Base-by-base conservation (phyloP, 352 stramenopile genomes). In the Nothophytophthora sp. region DNA sequence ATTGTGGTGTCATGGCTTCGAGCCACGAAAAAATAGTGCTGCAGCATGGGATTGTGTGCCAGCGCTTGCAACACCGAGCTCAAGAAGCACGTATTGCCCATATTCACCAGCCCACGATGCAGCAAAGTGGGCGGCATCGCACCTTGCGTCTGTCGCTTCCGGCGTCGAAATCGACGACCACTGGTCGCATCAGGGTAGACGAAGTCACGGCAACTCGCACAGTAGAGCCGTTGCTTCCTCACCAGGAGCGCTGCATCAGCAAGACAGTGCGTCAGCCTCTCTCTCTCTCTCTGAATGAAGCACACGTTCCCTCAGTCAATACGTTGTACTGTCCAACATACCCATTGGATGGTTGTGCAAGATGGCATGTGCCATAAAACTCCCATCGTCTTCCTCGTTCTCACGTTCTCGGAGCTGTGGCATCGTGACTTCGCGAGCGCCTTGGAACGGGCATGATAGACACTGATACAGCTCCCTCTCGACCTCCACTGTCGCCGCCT, bases 11-110 rank as follows among this genome's bases (percentile, higher is more conserved):
- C 75, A 55, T 90, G 78, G 20, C 67, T 68, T 18, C 67, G 78
- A 3, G 71, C 60, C 23, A 88, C 60, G 20, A 90, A 81, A 50
- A 88, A 91, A 27, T 86, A 81, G 62, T 88, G 64, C 45, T 86
- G 76, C 8, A 89, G 44, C 52, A 92, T 70, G 16, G 68, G 75
- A 32, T 88, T 92, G 65, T 88, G 77, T 15, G 68, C 72, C 37
- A 90, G 60, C 12, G 73, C 64, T 57, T 94, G 84, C 32, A 94
- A 57, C 41, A 92, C 81, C 1, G 73, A 75, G 59, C 88, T 92
- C 79, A 94, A 82, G 38, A 83, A 94, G 76, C 84, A 92, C 37
- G 84, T 90, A 53, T 91, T 94, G 28, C 84, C 84, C 74, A 94
- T 86, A 60, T 94, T 94, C 27, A 89, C 74, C 24, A 94, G 63